phyloP scores from a whole-genome alignment of 805 yeast species.

The Metschnikowia gelsemii region DNA sequence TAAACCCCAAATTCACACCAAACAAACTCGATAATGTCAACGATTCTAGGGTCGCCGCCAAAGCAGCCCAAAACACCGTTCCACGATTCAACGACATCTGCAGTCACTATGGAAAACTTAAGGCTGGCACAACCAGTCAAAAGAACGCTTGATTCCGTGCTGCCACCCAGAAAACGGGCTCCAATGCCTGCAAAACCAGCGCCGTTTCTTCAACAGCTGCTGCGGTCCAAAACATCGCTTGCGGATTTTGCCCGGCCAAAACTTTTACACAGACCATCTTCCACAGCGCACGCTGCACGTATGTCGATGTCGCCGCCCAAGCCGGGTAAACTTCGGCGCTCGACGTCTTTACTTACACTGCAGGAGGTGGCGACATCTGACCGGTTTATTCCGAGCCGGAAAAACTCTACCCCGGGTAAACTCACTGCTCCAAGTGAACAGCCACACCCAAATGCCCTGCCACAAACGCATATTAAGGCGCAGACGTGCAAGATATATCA shows the following conservation, averaged over 20 bases:
- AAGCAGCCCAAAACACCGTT: slow-evolving; percentile 19
- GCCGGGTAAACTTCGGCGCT: slow-evolving; percentile 21
- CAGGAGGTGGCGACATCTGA: slow-evolving; percentile 26
- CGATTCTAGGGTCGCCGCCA: slow-evolving; percentile 13
- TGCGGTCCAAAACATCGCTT: slow-evolving; percentile 18
- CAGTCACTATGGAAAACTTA: slow-evolving; percentile 14
- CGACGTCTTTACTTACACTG: slow-evolving; percentile 17
- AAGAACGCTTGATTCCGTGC: slow-evolving; percentile 12
- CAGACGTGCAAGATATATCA: slow-evolving; percentile 61
- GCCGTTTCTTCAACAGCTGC: slow-evolving; percentile 12
- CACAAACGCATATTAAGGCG: slow-evolving; percentile 53
- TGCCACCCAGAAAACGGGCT: slow-evolving; percentile 14
- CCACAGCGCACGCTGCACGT: slow-evolving; percentile 4
- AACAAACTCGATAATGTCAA: background rate
- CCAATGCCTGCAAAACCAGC: slow-evolving; percentile 10
- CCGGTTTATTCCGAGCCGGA: slow-evolving; percentile 45
- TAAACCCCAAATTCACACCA: too few relatives aligned
- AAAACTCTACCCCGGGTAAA: slow-evolving; percentile 40
- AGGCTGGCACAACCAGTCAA: slow-evolving; percentile 14
- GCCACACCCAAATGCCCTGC: slow-evolving; percentile 49
- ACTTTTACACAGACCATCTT: slow-evolving; percentile 9
- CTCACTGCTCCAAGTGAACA: slow-evolving; percentile 31
- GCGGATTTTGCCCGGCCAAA: slow-evolving; percentile 19
- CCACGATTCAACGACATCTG: slow-evolving; percentile 17
- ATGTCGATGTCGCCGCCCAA: slow-evolving; percentile 21